Evolutionary conservation across 2,329 filamentous ascomycete species (phyloP).

Genomic region (Pseudogymnoascus pannorum): DNA sequence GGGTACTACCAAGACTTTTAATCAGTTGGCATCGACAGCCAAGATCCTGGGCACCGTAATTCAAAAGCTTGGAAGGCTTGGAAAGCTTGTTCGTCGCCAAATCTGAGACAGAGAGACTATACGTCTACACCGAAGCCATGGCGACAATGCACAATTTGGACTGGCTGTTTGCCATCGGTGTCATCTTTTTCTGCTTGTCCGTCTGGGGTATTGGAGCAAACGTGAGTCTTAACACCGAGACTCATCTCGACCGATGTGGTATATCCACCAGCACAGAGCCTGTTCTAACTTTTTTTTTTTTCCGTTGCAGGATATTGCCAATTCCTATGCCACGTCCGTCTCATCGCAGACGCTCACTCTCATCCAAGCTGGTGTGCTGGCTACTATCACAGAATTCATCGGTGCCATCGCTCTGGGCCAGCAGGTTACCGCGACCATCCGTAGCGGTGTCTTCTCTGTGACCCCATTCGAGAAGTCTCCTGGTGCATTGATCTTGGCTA

Average conservation of each 20-base stretch:
- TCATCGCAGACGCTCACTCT: constrained; percentile 69
- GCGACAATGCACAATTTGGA: neutral
- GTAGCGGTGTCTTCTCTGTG: constrained; percentile 65
- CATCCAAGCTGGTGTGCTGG: constrained; percentile 59
- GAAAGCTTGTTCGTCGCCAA: too few relatives aligned
- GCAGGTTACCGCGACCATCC: constrained; percentile 68
- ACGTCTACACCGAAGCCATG: too few relatives aligned
- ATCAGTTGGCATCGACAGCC: too few relatives aligned
- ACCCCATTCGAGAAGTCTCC: constrained; percentile 51
- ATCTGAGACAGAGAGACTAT: too few relatives aligned
- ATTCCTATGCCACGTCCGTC: constrained; percentile 73
- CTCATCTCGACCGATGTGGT: too few relatives aligned
- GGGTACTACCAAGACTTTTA: too few relatives aligned
- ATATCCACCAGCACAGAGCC: too few relatives aligned
- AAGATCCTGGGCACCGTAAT: too few relatives aligned
- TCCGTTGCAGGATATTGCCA: constrained; percentile 85
- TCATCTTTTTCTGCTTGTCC: constrained; percentile 50
- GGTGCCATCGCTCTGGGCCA: constrained; percentile 61
- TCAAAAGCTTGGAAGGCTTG: neutral
- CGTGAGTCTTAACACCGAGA: constrained; percentile 8
- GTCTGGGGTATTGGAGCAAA: constrained; percentile 50
- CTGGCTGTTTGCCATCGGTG: constrained; percentile 44
- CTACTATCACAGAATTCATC: constrained; percentile 59
- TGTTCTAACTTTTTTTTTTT: constrained; percentile 23
- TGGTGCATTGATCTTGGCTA: constrained; percentile 61